A percentile compares a stretch with the other conserved stretches of the same genome.
These are phyloP conservation scores for Yarrowia divulgata DNA, from an alignment of 805 yeast genomes.

Conservation along the genomic window DNA sequence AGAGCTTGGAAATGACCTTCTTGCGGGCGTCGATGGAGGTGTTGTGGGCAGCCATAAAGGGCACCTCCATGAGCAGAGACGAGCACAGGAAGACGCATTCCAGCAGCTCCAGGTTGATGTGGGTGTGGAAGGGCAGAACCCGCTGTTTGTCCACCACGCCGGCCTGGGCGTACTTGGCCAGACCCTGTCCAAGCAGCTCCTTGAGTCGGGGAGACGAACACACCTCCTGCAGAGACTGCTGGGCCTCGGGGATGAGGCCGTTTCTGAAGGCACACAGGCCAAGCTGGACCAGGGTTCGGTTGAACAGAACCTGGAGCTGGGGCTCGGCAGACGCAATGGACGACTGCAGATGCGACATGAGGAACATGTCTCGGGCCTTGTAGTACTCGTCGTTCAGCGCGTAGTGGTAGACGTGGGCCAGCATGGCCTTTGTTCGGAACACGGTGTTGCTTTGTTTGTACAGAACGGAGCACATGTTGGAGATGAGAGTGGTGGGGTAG, in stretches of 20 bases:
- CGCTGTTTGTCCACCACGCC: constrained; percentile 71
- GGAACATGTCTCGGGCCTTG: constrained; percentile 86
- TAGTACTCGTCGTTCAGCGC: constrained; percentile 86
- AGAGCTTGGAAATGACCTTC: constrained; percentile 77
- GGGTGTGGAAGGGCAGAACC: constrained; percentile 96
- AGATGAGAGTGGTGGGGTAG: constrained; percentile 65
- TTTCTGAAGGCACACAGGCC: constrained; percentile 94
- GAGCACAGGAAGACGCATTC: constrained; percentile 94
- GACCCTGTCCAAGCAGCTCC: constrained; percentile 93
- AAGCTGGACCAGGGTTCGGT: constrained; percentile 93
- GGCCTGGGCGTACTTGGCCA: constrained; percentile 67
- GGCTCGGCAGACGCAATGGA: constrained; percentile 86
- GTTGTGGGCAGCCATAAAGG: constrained; percentile 75
- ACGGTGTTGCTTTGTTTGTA: constrained; percentile 70
- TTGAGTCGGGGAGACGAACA: constrained; percentile 84
- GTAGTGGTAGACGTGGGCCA: constrained; percentile 85
- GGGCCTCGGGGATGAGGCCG: constrained; percentile 85
- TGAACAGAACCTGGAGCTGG: constrained; percentile 86
- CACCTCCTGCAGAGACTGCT: constrained; percentile 85
- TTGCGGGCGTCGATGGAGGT: constrained; percentile 62
- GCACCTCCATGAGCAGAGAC: constrained; percentile 89
- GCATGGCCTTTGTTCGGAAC: constrained; percentile 81
- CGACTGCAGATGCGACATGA: constrained; percentile 83
- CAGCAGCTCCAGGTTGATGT: constrained; percentile 91
- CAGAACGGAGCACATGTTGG: constrained; percentile 68